These are phyloP conservation scores for Remersonia thermophila DNA, from an alignment of 2,329 filamentous ascomycete genomes.

Conservation along the genomic window DNA sequence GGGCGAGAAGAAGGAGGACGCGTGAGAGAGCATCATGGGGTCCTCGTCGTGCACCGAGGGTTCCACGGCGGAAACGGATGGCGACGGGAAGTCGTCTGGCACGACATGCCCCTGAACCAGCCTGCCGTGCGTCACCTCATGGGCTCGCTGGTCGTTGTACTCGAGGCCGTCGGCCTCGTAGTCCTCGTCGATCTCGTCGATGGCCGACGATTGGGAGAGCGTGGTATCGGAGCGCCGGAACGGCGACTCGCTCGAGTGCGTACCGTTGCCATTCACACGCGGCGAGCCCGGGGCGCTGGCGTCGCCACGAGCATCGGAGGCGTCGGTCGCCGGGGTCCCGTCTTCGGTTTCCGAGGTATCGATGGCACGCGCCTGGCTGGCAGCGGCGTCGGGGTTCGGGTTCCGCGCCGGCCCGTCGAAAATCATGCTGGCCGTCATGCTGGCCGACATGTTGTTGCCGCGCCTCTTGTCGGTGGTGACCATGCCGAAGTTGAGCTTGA, in stretches of 20 bases:
- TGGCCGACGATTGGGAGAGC: constrained; percentile 25
- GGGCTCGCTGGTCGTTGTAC: constrained; percentile 69
- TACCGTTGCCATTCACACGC: constrained; percentile 22
- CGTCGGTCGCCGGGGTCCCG: too few species aligned
- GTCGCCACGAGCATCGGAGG: too few species aligned
- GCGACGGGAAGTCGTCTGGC: constrained; percentile 81
- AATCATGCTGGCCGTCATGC: constrained; percentile 65
- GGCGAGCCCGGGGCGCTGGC: constrained; percentile 28
- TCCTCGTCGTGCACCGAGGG: constrained; percentile 59
- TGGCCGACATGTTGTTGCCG: constrained; percentile 47
- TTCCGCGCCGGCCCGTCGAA: constrained; percentile 48
- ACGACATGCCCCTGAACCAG: constrained; percentile 92
- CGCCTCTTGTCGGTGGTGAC: constrained; percentile 74
- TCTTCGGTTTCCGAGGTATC: constrained; percentile 20
- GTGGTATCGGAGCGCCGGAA: constrained; percentile 20
- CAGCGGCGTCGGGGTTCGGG: constrained; percentile 27
- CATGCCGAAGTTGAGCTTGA: constrained; percentile 96
- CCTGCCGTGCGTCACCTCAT: constrained; percentile 83
- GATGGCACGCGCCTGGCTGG: constrained; percentile 21
- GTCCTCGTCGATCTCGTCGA: constrained; percentile 27
- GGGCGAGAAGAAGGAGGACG: constrained; percentile 68
- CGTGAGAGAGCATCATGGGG: constrained; percentile 65
- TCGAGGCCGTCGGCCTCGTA: constrained; percentile 30
- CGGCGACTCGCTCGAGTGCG: constrained; percentile 19
- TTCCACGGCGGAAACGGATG: constrained; percentile 55